Percentiles rank a stretch among this genome's conserved stretches.
Conservation (phyloP, 352 stramenopile species). For the Phytophthora palmivora region DNA sequence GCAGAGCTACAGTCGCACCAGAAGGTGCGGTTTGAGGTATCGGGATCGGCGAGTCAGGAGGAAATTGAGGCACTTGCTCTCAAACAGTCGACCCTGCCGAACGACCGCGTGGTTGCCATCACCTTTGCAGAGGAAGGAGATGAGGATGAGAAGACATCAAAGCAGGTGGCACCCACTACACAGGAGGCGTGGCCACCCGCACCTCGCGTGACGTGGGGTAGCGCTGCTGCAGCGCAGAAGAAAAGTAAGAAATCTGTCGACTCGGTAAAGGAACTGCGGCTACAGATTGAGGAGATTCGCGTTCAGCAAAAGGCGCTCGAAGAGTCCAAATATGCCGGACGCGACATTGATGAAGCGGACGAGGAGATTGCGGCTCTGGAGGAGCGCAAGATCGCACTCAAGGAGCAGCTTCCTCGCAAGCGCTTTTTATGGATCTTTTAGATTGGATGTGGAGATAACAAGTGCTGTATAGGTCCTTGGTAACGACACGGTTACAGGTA, state of each 20-base stretch:
- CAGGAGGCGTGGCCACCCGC: conserved; percentile 52
- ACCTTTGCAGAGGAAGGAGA: conserved; percentile 69
- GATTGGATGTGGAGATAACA: no score
- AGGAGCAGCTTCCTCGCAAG: conserved; percentile 76
- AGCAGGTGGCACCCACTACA: conserved; percentile 28
- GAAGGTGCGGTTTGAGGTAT: conserved; percentile 64
- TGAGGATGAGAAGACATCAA: conserved; percentile 26
- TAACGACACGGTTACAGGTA: no score
- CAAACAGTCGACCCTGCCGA: conserved; percentile 41
- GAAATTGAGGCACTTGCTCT: conserved; percentile 73
- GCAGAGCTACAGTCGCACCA: conserved; percentile 61
- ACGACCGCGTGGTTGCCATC: conserved; percentile 67
- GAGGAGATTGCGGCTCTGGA: conserved; percentile 79
- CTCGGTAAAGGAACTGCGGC: conserved; percentile 40
- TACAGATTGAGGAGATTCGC: conserved; percentile 70
- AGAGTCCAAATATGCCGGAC: conserved; percentile 73
- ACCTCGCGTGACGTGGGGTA: conserved; percentile 61
- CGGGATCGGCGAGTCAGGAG: conserved; percentile 59
- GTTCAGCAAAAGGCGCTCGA: conserved; percentile 68
- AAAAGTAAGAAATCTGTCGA: conserved; percentile 28
- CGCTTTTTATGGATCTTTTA: conserved; percentile 87
- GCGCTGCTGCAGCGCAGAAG: conserved; percentile 31
- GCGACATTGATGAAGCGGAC: conserved; percentile 83
- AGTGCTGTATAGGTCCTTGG: no score
- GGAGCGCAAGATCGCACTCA: conserved; percentile 68